Base-by-base conservation (phyloP, 371 early-diverging fungal species). In the Choanephora cucurbitarum region DNA sequence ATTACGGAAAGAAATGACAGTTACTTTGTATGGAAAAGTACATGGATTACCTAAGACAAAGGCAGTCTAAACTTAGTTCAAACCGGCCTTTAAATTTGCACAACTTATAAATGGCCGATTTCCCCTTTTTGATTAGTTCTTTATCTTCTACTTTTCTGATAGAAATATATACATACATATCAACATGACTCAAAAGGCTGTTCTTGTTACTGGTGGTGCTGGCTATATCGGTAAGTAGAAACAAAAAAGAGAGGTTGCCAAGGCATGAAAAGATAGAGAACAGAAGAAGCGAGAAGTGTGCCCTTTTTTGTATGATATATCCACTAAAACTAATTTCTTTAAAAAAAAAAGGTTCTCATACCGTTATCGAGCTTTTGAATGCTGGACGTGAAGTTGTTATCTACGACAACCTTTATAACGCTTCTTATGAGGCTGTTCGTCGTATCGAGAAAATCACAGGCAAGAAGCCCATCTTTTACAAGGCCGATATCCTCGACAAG, bases 331-430 rank as follows among this genome's bases (percentile, higher is more conserved):
- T 2, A 40, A 5, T 31, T 17, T n/a, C 7, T 17, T 13, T 22
- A 8, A 11, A 62, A 83, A 8, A 11, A 62, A 83, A 87, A 75
- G 95, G 96, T 45, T 94, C 94, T 15, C 95, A 95, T 72, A 94
- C 94, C 5, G 91, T 91, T 21, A 79, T 94, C 52, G 91, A 93
- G 62, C 83, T 96, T 37, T 66, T 94, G 37, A 69, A 82, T 21
- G 72, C 73, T 31, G 85, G 87, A 52, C 77, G 80, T 54, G 69
- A 81, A 33, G 89, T 93, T 1, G 90, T 94, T 24, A 84, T 93
- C 40, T 77, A 93, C 33, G 95, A 95, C 67, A 91, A 92, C 62
- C 82, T 95, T 37, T 66, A 74, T 68, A 95, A 95, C 73, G 81
- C 93, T 48, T 84, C 85, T 60, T 68, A 72, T 59, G 84, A 90